These are phyloP conservation scores for Ophiostoma himal-ulmi DNA, from an alignment of 2,329 filamentous ascomycete species.

Conservation along the genomic window DNA sequence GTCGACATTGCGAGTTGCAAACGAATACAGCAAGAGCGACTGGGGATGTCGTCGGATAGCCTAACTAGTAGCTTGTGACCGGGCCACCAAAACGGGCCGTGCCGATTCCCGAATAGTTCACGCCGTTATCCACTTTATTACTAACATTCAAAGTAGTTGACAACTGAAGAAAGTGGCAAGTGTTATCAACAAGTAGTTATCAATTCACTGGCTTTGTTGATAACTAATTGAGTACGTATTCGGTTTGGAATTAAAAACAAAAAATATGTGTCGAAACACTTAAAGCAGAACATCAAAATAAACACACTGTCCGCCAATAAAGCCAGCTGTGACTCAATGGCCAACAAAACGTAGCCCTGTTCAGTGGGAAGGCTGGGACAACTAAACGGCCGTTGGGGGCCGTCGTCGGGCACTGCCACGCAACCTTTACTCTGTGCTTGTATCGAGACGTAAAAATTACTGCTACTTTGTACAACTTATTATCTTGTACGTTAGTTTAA, in stretches of 20 bases:
- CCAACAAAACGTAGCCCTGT: background rate
- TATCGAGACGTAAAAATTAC: too few relatives aligned
- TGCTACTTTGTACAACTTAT: too few relatives aligned
- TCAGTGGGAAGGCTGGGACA: background rate
- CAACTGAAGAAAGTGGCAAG: background rate
- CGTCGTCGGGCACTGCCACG: constrained; percentile 2
- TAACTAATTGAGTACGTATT: background rate
- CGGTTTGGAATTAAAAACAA: too few relatives aligned
- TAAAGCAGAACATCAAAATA: background rate
- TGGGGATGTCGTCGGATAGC: constrained; percentile 11
- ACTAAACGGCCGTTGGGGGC: background rate
- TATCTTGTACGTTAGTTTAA: too few relatives aligned
- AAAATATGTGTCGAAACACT: too few relatives aligned
- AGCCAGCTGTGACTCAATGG: background rate
- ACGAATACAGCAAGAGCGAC: constrained; percentile 6
- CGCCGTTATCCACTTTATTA: constrained; percentile 16
- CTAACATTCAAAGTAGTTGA: background rate
- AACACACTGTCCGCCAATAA: background rate
- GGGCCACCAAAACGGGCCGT: constrained; percentile 28
- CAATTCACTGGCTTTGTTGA: background rate
- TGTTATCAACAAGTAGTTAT: background rate
- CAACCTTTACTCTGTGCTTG: background rate
- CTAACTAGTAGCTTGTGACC: constrained; percentile 13
- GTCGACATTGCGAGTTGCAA: background rate
- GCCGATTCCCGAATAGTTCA: constrained; percentile 25